Conservation (phyloP, 768 basidiomycete species). For the Neoboletus subvelutipes region DNA sequence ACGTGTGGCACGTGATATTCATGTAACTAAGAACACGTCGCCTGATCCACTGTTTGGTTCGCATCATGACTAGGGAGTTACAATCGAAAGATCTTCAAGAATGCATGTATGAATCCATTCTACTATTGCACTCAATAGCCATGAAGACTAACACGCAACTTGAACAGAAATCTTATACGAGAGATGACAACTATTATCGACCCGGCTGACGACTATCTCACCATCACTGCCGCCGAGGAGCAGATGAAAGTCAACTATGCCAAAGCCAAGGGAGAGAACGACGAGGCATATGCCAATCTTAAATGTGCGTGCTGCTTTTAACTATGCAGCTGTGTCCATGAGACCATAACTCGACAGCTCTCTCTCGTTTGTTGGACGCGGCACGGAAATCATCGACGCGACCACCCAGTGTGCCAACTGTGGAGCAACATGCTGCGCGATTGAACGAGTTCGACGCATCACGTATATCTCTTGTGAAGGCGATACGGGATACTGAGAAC, state of each 20-base stretch:
- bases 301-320: conserved; percentile 46
- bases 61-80: conserved; percentile 28
- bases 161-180: conserved; percentile 58
- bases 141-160: conserved; percentile 3
- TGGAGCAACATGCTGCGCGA: conserved; percentile 55
- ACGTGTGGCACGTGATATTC: conserved; percentile 19
- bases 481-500: conserved; percentile 71
- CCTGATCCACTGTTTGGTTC: neutral
- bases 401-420: conserved; percentile 67
- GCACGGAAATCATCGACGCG: conserved; percentile 71
- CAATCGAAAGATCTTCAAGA: conserved; percentile 36
- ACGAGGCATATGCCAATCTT: conserved; percentile 62
- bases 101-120: conserved; percentile 29
- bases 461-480: conserved; percentile 66
- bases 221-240: conserved; percentile 72
- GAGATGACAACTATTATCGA: conserved; percentile 74
- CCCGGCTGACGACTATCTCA: conserved; percentile 75
- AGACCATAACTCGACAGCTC: conserved; percentile 41
- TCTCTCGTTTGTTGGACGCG: conserved; percentile 62
- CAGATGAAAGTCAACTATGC: conserved; percentile 59
- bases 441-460: conserved; percentile 66
- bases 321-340: neutral
- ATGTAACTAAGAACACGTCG: neutral
- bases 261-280: conserved; percentile 62
- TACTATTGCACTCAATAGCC: neutral